Conservation (phyloP, 2,329 filamentous ascomycete species). For the Herpotrichia juniperi region DNA sequence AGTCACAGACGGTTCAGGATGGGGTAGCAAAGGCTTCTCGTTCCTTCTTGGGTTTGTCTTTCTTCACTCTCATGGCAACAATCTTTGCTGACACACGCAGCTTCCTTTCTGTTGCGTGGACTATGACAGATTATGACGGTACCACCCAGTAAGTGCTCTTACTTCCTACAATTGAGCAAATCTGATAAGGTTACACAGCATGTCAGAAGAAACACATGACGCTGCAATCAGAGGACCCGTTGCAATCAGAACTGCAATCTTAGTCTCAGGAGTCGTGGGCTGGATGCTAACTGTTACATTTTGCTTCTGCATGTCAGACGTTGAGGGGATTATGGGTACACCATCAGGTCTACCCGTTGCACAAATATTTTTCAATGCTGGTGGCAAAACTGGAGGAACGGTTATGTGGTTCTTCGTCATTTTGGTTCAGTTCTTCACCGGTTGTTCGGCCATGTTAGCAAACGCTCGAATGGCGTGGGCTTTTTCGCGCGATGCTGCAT, state of each 20-base stretch:
- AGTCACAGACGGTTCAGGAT: conserved; percentile 67
- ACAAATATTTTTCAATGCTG: conserved; percentile 64
- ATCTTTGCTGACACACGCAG: conserved; percentile 35
- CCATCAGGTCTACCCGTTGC: conserved; percentile 67
- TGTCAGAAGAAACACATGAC: conserved; percentile 71
- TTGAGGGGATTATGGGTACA: conserved; percentile 60
- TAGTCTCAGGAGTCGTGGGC: conserved; percentile 65
- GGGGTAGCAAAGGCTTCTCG: conserved; percentile 66
- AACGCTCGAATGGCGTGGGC: conserved; percentile 68
- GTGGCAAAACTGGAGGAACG: conserved; percentile 61
- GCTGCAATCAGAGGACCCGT: conserved; percentile 65
- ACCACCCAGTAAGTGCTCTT: conserved; percentile 62
- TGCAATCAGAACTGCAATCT: conserved; percentile 64
- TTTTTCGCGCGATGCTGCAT: conserved; percentile 64
- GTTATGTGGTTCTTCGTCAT: conserved; percentile 68
- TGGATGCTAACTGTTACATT: conserved; percentile 68
- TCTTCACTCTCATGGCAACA: neutral
- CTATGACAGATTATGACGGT: conserved; percentile 73
- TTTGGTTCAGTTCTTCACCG: conserved; percentile 69
- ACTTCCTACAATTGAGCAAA: conserved; percentile 21
- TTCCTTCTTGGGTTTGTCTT: conserved; percentile 63
- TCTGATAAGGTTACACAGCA: conserved; percentile 48
- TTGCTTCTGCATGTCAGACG: conserved; percentile 66
- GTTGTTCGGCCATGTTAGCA: conserved; percentile 67
- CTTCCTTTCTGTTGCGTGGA: conserved; percentile 64